phyloP scores from a whole-genome alignment of 805 yeast genomes.

The Teunomyces kruisii region DNA sequence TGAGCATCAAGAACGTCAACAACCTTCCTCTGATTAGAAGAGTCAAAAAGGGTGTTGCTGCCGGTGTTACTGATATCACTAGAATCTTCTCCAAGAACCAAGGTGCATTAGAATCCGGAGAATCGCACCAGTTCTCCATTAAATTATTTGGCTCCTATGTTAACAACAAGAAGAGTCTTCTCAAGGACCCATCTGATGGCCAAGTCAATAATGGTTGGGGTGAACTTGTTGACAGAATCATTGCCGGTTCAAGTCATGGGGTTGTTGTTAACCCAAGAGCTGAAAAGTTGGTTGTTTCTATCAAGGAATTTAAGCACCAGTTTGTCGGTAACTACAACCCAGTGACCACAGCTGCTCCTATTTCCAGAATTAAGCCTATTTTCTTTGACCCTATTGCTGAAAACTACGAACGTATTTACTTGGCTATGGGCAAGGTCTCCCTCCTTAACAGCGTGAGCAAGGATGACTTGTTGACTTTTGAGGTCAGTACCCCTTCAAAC shows the following conservation, averaged over 20 bases:
- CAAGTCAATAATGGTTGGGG: slow-evolving; percentile 79
- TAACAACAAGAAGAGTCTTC: slow-evolving; percentile 36
- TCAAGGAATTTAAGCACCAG: slow-evolving; percentile 68
- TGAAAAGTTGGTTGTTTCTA: slow-evolving; percentile 63
- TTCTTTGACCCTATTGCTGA: slow-evolving; percentile 63
- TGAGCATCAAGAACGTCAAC: slow-evolving; percentile 25
- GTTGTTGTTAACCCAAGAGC: slow-evolving; percentile 82
- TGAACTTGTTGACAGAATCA: slow-evolving; percentile 73
- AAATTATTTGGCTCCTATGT: slow-evolving; percentile 71
- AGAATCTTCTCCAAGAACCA: slow-evolving; percentile 68
- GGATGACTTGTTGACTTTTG: slow-evolving; percentile 51
- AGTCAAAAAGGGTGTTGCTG: slow-evolving; percentile 78
- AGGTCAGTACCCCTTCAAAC: slow-evolving; percentile 52
- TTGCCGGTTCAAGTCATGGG: slow-evolving; percentile 71
- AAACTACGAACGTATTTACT: slow-evolving; percentile 58
- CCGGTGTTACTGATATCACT: slow-evolving; percentile 84
- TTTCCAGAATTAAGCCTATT: slow-evolving; percentile 64
- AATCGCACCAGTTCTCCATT: slow-evolving; percentile 68
- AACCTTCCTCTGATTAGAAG: slow-evolving; percentile 32
- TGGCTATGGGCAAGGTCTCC: slow-evolving; percentile 53
- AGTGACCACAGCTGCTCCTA: slow-evolving; percentile 47
- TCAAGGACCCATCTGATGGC: slow-evolving; percentile 12
- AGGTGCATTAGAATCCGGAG: slow-evolving; percentile 59
- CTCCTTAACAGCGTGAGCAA: slow-evolving; percentile 26
- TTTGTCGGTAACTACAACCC: slow-evolving; percentile 22